Base-by-base conservation (phyloP, 2,329 filamentous ascomycete species). In the Proliferodiscus dingleyae region DNA sequence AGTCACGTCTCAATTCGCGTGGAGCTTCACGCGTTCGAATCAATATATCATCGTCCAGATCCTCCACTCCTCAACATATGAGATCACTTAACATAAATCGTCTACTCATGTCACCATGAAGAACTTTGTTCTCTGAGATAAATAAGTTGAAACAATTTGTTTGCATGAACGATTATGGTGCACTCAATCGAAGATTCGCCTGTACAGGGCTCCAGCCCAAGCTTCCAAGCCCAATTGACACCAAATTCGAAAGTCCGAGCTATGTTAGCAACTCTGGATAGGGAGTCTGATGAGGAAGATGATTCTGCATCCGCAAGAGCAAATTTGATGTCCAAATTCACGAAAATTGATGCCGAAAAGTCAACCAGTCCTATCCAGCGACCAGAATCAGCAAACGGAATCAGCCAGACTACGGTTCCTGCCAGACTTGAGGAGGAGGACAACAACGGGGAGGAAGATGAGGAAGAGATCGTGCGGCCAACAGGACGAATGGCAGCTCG, bases 401-500 rank as follows among this genome's bases (percentile, higher is more conserved):
- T 40, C 8, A 23, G 21, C 16, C 26, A 34, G 18, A 40, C 38
- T 9, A 18, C 10, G 18, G 32, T 10, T 19, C 3, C 16, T 41
- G 23, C 19, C 37, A 16, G 33, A 5, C 4, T 39, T 3, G 43
- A 22, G 11, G 36, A 22, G 11, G 36, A 49, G 18, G 33, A 50
- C 2, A 34, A 29, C 19, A 28, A 43, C 13, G 47, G 50, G 19
- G 57, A 59, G 33, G 57, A 63, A 0, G 69, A 74, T 3, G 65
- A 67, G 1, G 71, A 74, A n/a, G 72, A 74, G n/a, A 67, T 75
- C 38, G 64, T 74, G 2, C 69, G 71, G 36, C 84, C 84, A 1
- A 74, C 75, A 44, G 83, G 83, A 19, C 75, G 77, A 42, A 70
- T 87, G 54, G 83, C 83, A 10, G 74, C 83, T 13, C 73, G 79